Evolutionary conservation across 164 flowering plant species (phyloP).

Genomic region (Cinnamomum micranthum): DNA sequence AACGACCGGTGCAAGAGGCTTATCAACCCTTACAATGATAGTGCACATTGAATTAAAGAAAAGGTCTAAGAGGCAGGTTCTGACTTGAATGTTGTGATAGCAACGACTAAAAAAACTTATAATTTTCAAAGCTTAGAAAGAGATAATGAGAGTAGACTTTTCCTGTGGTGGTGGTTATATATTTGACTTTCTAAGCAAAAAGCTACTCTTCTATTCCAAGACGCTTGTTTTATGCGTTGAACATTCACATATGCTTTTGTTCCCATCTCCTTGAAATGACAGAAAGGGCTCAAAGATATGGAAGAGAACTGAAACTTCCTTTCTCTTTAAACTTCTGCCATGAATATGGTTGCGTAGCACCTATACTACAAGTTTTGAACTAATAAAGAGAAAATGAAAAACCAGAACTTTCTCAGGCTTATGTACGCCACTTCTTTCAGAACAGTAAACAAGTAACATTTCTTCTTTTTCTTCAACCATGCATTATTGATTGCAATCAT

Average conservation of each 20-base stretch:
- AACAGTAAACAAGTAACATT: background rate
- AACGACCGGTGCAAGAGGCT: background rate
- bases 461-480: background rate
- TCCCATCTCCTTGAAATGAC: background rate
- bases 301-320: background rate
- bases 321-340: background rate
- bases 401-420: background rate
- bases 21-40: background rate
- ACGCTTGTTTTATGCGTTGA: background rate
- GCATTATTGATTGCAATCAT: background rate
- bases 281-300: background rate
- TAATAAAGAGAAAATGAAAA: background rate
- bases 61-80: background rate
- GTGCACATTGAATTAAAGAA: background rate
- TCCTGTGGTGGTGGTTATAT: background rate
- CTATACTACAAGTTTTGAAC: background rate
- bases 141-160: conserved; percentile 4
- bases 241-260: conserved; percentile 2
- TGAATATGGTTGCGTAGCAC: background rate
- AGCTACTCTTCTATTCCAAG: background rate
- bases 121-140: background rate
- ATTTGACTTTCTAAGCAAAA: background rate
- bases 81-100: conserved; percentile 3
- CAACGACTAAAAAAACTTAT: background rate
- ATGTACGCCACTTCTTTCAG: background rate